Evolutionary conservation across 2,329 filamentous ascomycete species (phyloP).

Genomic region (Fusarium coicis): DNA sequence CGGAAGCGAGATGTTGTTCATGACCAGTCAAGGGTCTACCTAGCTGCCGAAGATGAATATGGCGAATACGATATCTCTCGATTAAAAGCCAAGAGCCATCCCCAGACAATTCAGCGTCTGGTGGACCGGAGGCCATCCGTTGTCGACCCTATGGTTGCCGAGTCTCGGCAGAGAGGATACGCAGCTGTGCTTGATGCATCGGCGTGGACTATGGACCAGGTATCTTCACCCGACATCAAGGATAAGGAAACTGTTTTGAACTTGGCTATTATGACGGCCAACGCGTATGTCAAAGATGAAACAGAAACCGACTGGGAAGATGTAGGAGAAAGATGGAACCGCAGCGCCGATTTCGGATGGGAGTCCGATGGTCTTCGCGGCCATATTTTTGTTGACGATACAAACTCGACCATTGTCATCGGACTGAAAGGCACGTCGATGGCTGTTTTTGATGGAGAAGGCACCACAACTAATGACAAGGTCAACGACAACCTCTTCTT

Average conservation of each 20-base stretch:
- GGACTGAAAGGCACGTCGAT: slow-evolving; percentile 91
- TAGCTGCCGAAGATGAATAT: slow-evolving; percentile 69
- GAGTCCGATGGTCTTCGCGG: slow-evolving; percentile 87
- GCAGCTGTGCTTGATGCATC: slow-evolving; percentile 75
- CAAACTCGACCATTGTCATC: slow-evolving; percentile 88
- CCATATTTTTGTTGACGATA: slow-evolving; percentile 89
- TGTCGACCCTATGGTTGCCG: slow-evolving; percentile 81
- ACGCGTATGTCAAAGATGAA: slow-evolving; percentile 85
- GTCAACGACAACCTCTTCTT: slow-evolving; percentile 98
- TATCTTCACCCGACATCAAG: slow-evolving; percentile 82
- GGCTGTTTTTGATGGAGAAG: slow-evolving; percentile 95
- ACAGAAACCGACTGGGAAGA: slow-evolving; percentile 84
- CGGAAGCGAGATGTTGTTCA: slow-evolving; percentile 76
- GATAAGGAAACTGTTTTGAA: slow-evolving; percentile 86
- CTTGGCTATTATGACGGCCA: slow-evolving; percentile 87
- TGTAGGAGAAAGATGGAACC: slow-evolving; percentile 82
- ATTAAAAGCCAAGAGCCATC: slow-evolving; percentile 71
- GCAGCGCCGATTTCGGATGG: slow-evolving; percentile 93
- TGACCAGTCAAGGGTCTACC: slow-evolving; percentile 65
- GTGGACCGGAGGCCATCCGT: slow-evolving; percentile 79
- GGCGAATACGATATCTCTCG: slow-evolving; percentile 61
- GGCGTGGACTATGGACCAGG: slow-evolving; percentile 84
- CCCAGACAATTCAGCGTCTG: slow-evolving; percentile 81
- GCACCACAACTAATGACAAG: slow-evolving; percentile 97
- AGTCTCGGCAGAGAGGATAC: slow-evolving; percentile 75